Conservation (phyloP, 2,329 filamentous ascomycete species). For the Stagonosporopsis chrysanthemi region DNA sequence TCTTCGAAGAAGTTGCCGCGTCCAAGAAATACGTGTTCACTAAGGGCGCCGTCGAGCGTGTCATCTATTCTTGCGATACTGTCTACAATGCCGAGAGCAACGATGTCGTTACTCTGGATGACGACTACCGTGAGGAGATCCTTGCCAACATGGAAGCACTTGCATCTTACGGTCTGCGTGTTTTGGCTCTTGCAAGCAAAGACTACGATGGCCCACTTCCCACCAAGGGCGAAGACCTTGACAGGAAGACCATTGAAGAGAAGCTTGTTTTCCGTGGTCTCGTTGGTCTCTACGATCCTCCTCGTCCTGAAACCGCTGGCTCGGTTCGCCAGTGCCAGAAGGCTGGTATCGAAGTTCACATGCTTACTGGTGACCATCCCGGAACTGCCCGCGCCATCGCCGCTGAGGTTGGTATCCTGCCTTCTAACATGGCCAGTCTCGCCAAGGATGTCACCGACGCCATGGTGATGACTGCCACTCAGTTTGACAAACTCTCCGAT, state of each 20-base stretch:
- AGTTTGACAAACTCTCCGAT: conserved; percentile 54
- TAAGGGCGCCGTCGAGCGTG: conserved; percentile 73
- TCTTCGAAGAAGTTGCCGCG: conserved; percentile 57
- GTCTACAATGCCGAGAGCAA: conserved; percentile 63
- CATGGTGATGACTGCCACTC: conserved; percentile 46
- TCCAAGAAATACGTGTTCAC: conserved; percentile 61
- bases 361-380: conserved; percentile 57
- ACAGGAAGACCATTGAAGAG: conserved; percentile 69
- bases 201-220: conserved; percentile 51
- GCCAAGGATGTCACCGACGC: conserved; percentile 33
- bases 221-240: conserved; percentile 53
- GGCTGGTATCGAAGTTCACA: conserved; percentile 54
- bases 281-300: conserved; percentile 84
- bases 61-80: conserved; percentile 58
- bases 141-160: conserved; percentile 73
- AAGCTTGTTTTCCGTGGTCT: conserved; percentile 77
- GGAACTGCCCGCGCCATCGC: conserved; percentile 56
- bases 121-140: conserved; percentile 63
- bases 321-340: conserved; percentile 47
- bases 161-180: conserved; percentile 70
- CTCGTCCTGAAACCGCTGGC: conserved; percentile 76
- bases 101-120: conserved; percentile 52
- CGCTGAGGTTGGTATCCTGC: conserved; percentile 54
- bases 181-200: conserved; percentile 69
- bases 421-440: conserved; percentile 51